Base-by-base conservation (phyloP, 345 rosid genomes). In the Linum trigynum region DNA sequence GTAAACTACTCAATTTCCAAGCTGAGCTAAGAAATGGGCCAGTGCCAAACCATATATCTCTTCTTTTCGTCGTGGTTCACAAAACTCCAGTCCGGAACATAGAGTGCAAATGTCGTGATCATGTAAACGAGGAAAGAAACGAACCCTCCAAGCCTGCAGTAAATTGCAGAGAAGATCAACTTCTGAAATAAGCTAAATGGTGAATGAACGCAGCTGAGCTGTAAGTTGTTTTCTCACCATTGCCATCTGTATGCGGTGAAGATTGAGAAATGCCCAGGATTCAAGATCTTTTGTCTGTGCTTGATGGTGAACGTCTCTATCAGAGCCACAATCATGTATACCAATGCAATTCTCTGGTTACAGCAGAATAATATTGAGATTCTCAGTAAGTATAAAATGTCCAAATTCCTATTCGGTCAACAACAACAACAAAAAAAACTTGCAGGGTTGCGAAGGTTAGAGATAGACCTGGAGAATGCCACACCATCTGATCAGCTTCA, bases 81-180 rank as follows among this genome's bases (percentile, higher is more conserved):
- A 48, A 82, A 86, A 71, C 83, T 78, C 92, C 92, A 86, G 63
- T 86, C 85, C 11, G 87, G 87, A 56, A 86, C 85, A 62, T 81
- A 76, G 7, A 86, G 70, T 12, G 89, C 12, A 66, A 59, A 86
- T 0, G 82, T 75, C 32, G 84, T 84, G 55, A 74, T 40, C 81
- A 84, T 79, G 78, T 86, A 82, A 61, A 86, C 60, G 57, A 78
- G 12, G 65, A 86, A 86, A 12, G 87, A 74, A 3, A 81, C 64
- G 38, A 84, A 84, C 15, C 87, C 83, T 38, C 77, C 85, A 14
- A 79, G 56, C 89, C 92, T 86, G 39, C 14, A 3, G 12, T 23
- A 23, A 42, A 55, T 58, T 48, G 45, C 61, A 70, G 32, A 23
- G 32, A 23, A 23, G 32, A 23, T 23, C 32, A 23, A 23, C 32